A percentile compares a stretch with the other conserved stretches of the same genome.
phyloP scores from a whole-genome alignment of 805 yeast genomes.

The Wickerhamomyces canadensis region DNA sequence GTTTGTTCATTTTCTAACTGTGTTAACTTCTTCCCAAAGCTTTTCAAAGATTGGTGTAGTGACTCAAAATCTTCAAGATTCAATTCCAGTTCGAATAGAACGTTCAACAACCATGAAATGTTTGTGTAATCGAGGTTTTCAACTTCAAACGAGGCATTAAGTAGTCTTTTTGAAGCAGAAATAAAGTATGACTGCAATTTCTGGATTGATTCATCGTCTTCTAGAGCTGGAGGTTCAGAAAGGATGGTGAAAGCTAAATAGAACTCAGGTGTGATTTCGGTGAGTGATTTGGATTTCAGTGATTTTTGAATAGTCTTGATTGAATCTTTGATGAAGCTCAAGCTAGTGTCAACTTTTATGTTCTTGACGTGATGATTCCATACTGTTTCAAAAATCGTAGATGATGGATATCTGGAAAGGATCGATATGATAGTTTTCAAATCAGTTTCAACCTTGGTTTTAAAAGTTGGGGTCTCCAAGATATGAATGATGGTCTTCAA shows the following conservation, averaged over 20 bases:
- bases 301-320: constrained; percentile 13
- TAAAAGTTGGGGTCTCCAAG: constrained; percentile 47
- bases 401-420: constrained; percentile 11
- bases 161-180: constrained; percentile 4
- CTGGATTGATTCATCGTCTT: background rate
- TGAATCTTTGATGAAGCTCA: constrained; percentile 19
- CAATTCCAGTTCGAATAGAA: constrained; percentile 21
- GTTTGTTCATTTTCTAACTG: constrained; percentile 8
- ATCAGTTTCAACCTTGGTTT: constrained; percentile 45
- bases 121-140: background rate
- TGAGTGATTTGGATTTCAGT: constrained; percentile 4
- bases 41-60: constrained; percentile 7
- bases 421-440: constrained; percentile 20
- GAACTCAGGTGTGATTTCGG: constrained; percentile 7
- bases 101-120: constrained; percentile 28
- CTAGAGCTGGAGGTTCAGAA: background rate
- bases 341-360: constrained; percentile 24
- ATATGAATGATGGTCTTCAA: constrained; percentile 31
- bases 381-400: constrained; percentile 29
- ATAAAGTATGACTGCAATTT: constrained; percentile 8
- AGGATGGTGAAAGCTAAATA: constrained; percentile 15
- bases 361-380: constrained; percentile 39
- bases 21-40: constrained; percentile 9
- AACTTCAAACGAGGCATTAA: constrained; percentile 3
- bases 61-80: constrained; percentile 3